Evolutionary conservation across 2,329 filamentous ascomycete species (phyloP).

Genomic region (Amauroascus verrucosus): DNA sequence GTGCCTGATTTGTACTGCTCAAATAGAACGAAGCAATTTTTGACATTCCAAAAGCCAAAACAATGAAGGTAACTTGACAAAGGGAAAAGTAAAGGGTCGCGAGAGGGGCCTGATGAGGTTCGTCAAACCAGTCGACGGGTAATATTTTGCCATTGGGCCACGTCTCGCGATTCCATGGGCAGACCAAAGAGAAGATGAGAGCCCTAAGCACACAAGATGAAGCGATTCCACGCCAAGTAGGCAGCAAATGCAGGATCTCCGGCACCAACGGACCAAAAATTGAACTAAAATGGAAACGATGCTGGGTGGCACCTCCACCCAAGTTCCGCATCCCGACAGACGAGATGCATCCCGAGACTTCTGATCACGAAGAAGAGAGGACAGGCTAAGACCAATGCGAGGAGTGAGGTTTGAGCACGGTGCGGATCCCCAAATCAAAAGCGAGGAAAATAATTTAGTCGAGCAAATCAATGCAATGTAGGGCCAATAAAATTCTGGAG

Average conservation of each 20-base stretch:
- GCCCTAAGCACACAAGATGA: constrained; percentile 7
- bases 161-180: constrained; percentile 28
- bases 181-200: constrained; percentile 16
- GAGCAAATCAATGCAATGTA: background rate
- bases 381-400: background rate
- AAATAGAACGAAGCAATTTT: constrained; percentile 3
- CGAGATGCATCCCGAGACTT: background rate
- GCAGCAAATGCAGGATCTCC: constrained; percentile 5
- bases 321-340: constrained; percentile 6
- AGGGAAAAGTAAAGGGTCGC: background rate
- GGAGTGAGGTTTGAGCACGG: constrained; percentile 3
- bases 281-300: constrained; percentile 1
- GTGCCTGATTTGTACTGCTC: background rate
- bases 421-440: background rate
- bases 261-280: background rate
- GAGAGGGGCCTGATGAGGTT: background rate
- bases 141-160: constrained; percentile 32
- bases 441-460: background rate
- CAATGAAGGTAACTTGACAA: background rate
- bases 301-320: constrained; percentile 7
- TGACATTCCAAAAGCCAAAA: constrained; percentile 1
- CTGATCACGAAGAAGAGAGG: background rate
- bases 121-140: constrained; percentile 27
- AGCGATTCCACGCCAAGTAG: constrained; percentile 10
- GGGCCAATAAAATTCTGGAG: background rate